Conservation (phyloP, 495 filamentous ascomycete genomes). For the Chlorociboria aeruginascens region DNA sequence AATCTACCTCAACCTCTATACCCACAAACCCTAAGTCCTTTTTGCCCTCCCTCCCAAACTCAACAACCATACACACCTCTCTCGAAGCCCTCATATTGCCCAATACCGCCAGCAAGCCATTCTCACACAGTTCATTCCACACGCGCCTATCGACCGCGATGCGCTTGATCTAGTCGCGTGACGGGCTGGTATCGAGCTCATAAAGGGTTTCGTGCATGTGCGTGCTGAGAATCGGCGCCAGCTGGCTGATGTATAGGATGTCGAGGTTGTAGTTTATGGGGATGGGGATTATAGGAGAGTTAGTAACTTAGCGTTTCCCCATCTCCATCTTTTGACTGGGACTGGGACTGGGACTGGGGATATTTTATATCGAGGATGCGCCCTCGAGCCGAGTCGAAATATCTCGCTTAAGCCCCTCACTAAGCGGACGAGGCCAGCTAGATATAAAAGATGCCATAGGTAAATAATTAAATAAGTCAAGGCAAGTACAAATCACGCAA, state of each 20-base stretch:
- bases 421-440: too few relatives aligned
- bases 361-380: slow-evolving; percentile 16
- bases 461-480: too few relatives aligned
- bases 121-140: slow-evolving; percentile 13
- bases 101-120: slow-evolving; percentile 9
- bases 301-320: background rate
- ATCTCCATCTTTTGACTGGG: background rate
- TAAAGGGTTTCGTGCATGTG: slow-evolving; percentile 8
- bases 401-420: too few relatives aligned
- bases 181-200: slow-evolving; percentile 5
- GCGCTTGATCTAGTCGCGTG: slow-evolving; percentile 4
- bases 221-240: background rate
- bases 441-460: too few relatives aligned
- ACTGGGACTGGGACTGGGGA: slow-evolving; percentile 5
- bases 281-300: background rate
- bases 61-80: slow-evolving; percentile 13
- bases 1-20: slow-evolving; percentile 10
- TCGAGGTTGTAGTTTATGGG: slow-evolving; percentile 4
- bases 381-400: too few relatives aligned
- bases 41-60: slow-evolving; percentile 9
- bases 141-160: slow-evolving; percentile 10
- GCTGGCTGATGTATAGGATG: slow-evolving; percentile 10
- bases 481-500: too few relatives aligned
- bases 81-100: slow-evolving; percentile 8
- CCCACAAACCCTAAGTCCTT: slow-evolving; percentile 11